phyloP scores from a whole-genome alignment of 306 rosid genomes.

The Myrica gale region DNA sequence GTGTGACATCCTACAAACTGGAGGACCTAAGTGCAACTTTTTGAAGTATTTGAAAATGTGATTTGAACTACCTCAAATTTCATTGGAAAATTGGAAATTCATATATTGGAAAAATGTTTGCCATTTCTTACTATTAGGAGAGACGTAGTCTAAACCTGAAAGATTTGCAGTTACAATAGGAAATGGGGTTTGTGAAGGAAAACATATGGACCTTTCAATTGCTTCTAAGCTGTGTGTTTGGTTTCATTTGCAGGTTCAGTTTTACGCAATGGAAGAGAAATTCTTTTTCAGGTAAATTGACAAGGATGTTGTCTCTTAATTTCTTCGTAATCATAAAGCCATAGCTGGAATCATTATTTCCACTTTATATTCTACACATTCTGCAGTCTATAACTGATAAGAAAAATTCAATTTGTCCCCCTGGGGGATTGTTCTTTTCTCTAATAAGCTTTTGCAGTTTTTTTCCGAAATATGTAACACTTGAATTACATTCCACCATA shows the following conservation, averaged over 20 bases:
- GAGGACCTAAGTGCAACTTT: background rate
- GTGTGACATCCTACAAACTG: background rate
- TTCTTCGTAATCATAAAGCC: background rate
- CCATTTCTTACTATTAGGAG: background rate
- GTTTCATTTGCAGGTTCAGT: slow-evolving; percentile 46
- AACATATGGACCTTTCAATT: slow-evolving; percentile 4
- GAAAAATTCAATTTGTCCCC: background rate
- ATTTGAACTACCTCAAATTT: background rate
- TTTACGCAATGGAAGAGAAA: slow-evolving; percentile 66
- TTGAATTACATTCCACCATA: slow-evolving; percentile 4
- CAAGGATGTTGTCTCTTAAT: slow-evolving; percentile 5
- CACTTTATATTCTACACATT: background rate
- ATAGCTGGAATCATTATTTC: background rate
- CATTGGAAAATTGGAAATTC: too few relatives aligned
- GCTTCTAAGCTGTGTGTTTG: slow-evolving; percentile 14
- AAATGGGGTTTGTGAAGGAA: slow-evolving; percentile 1
- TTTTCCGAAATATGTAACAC: background rate
- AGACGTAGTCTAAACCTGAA: background rate
- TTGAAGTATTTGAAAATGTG: background rate
- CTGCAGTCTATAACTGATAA: background rate
- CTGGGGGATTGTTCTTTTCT: background rate
- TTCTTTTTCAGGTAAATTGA: slow-evolving; percentile 75
- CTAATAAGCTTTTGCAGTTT: background rate
- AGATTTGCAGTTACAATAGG: slow-evolving; percentile 11
- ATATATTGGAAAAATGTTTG: background rate